Evolutionary conservation across 225 moss, liverwort and hornwort species (phyloP), one percentile per base, ranked within the genome.

Genomic region (Climacium dendroides): DNA sequence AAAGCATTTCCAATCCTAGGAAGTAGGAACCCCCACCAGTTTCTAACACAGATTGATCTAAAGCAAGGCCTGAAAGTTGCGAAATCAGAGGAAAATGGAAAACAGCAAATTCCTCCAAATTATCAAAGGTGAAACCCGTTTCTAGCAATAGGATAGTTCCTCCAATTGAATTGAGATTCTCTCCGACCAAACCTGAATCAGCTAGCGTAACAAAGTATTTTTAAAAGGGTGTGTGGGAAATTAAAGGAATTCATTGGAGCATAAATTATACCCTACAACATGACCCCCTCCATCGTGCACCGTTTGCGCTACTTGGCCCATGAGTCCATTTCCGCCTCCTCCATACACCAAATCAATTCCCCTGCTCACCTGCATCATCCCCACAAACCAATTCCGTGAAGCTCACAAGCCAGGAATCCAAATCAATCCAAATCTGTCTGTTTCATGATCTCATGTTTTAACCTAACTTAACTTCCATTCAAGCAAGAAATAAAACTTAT

Each of bases 331-430:
- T 47, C 93, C 94, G 39, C 97, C 96, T 15, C 97, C 97, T 66
- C 97, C 95, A 82, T 98, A 98, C 48, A 98, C 97, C 86, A 98
- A 90, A 81, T 98, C 94, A 41, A 98, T 95, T 80, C 94, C 93
- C 82, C 95, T 94, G 80, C 89, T 91, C 89, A 98, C 95, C 96
- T 97, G 96, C 86, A 90, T 57, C 8, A 48, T 13, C 15, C 41
- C 37, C 19, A 7, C 2, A 41, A 41, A 34, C 9, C 17, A 85
- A 85, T 57, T 55, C 78, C n/a, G n/a, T n/a, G n/a, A 39, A 60
- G 48, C 28, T 26, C 59, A 59, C 20, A 30, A 55, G 37, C 22
- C 37, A 83, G 43, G 13, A 60, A 30, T 43, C 14, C 32, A 32
- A 43, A 61, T 32, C 34, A 32, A 23, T 62, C 19, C 15, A 34